These are phyloP conservation scores for Rhododendron griersonianum DNA, from an alignment of 148 eudicot genomes.

Conservation along the genomic window DNA sequence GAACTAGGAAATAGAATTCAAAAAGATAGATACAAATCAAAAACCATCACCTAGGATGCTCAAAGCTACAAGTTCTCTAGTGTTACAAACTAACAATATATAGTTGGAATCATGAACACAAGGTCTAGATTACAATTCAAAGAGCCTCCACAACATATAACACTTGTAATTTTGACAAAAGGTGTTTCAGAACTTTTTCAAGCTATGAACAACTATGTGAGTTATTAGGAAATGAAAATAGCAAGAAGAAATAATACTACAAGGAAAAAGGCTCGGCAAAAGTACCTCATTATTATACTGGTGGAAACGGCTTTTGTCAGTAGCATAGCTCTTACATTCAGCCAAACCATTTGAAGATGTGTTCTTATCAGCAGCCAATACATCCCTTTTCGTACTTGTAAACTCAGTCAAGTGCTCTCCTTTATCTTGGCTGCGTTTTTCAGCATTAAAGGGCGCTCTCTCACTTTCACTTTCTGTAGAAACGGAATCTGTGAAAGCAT, in stretches of 20 bases:
- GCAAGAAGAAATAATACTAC: not conserved
- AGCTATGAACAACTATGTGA: not conserved
- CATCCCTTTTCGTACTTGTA: slow-evolving; percentile 11
- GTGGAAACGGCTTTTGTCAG: slow-evolving; percentile 10
- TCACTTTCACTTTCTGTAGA: slow-evolving; percentile 11
- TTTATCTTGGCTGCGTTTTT: slow-evolving; percentile 17
- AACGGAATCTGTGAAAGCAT: slow-evolving; percentile 33
- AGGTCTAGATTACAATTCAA: not conserved
- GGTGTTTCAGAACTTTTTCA: not conserved
- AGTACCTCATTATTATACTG: slow-evolving; percentile 27
- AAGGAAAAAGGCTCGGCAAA: not conserved
- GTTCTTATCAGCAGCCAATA: slow-evolving; percentile 7
- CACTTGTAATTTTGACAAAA: not conserved
- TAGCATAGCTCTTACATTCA: slow-evolving; percentile 13
- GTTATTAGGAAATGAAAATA: not conserved
- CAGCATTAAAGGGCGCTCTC: slow-evolving; percentile 6
- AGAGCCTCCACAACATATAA: not conserved
- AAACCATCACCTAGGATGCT: not conserved
- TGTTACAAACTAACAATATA: not conserved
- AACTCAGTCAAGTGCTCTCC: slow-evolving; percentile 5
- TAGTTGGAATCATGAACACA: not conserved
- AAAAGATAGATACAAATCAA: not conserved
- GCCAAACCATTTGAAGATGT: slow-evolving; percentile 14
- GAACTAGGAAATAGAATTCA: not conserved
- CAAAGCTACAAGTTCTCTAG: not conserved